Conservation (phyloP, 345 rosid species). For the Clarkia xantiana region DNA sequence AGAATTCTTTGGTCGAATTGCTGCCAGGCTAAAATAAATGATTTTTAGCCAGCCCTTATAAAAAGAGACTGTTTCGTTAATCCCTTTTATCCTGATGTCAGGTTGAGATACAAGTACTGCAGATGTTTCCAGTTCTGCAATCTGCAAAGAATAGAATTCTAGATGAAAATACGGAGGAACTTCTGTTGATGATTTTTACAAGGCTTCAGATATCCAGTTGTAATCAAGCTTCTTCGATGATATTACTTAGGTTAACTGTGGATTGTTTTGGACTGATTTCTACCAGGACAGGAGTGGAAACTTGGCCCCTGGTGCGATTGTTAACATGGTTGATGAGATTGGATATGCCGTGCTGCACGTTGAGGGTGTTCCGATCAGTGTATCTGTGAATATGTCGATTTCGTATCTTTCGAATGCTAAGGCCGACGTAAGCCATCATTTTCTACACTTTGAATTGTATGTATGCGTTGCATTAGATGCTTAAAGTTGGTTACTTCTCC, state of each 20-base stretch:
- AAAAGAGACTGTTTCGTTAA: too few relatives aligned
- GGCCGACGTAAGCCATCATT: slow-evolving; percentile 30
- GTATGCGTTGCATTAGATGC: neutral
- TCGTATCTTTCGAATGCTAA: slow-evolving; percentile 56
- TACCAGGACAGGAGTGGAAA: slow-evolving; percentile 60
- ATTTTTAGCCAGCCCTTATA: too few relatives aligned
- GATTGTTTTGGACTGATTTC: too few relatives aligned
- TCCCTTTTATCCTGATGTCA: too few relatives aligned
- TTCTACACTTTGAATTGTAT: neutral
- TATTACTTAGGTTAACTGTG: neutral
- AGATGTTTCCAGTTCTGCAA: too few relatives aligned
- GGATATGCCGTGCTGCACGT: slow-evolving; percentile 52
- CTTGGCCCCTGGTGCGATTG: slow-evolving; percentile 67
- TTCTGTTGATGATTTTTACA: too few relatives aligned
- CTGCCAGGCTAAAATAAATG: too few relatives aligned
- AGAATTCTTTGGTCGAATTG: too few relatives aligned
- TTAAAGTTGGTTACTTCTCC: neutral
- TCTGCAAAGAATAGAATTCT: too few relatives aligned
- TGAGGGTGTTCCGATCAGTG: slow-evolving; percentile 49
- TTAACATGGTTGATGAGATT: slow-evolving; percentile 79
- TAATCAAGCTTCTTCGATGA: neutral
- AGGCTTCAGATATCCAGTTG: too few relatives aligned
- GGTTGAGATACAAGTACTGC: too few relatives aligned
- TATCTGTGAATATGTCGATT: slow-evolving; percentile 86
- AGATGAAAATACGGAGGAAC: too few relatives aligned